A percentile compares a stretch with the other conserved stretches of the same genome.
Conservation (phyloP, 805 yeast genomes). For the Brettanomyces sp. region DNA sequence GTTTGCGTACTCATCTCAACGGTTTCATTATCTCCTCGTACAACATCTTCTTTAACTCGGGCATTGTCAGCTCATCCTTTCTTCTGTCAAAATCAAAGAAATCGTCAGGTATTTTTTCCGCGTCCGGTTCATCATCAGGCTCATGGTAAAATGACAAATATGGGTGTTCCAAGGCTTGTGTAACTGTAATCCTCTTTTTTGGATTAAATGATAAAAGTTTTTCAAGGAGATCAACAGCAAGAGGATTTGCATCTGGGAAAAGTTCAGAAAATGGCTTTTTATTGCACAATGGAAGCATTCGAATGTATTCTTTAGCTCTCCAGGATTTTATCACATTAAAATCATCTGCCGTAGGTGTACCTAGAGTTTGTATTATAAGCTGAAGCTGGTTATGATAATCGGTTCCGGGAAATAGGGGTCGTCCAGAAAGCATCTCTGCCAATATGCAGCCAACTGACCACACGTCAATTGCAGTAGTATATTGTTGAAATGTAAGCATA, state of each 20-base stretch:
- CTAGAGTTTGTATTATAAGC: conserved; percentile 75
- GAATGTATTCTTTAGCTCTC: conserved; percentile 82
- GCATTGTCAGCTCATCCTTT: conserved; percentile 68
- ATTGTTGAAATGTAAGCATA: conserved; percentile 88
- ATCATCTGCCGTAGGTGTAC: conserved; percentile 80
- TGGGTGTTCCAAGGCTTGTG: conserved; percentile 78
- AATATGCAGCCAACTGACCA: conserved; percentile 97
- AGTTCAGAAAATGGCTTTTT: conserved; percentile 45
- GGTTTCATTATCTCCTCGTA: conserved; percentile 73
- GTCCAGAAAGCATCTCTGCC: conserved; percentile 80
- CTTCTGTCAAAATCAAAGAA: conserved; percentile 83
- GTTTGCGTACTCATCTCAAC: conserved; percentile 9
- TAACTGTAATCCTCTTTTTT: conserved; percentile 69
- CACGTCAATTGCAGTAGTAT: conserved; percentile 89
- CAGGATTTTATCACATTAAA: conserved; percentile 64
- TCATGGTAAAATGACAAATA: conserved; percentile 86
- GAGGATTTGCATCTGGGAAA: conserved; percentile 49
- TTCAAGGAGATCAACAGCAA: conserved; percentile 58
- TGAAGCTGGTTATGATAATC: conserved; percentile 89
- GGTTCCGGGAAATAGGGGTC: conserved; percentile 87
- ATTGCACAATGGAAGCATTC: conserved; percentile 64
- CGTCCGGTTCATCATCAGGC: conserved; percentile 86
- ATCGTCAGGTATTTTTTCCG: conserved; percentile 73
- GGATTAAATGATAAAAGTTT: conserved; percentile 80
- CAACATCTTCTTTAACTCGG: conserved; percentile 68